Conservation (phyloP, 2,329 filamentous ascomycete genomes). For the Fusarium sp. region DNA sequence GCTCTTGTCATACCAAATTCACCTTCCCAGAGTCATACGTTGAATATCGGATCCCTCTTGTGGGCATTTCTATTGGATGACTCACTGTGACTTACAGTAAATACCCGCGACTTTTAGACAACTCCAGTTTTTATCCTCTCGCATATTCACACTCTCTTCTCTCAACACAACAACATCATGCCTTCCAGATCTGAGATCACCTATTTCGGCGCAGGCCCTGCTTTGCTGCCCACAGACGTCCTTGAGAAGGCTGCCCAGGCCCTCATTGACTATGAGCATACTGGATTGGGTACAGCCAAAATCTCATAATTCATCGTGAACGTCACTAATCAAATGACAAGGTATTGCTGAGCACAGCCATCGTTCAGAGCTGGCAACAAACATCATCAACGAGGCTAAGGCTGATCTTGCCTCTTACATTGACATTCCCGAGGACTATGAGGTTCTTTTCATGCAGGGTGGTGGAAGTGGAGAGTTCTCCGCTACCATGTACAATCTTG, state of each 20-base stretch:
- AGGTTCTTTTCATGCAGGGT: constrained; percentile 87
- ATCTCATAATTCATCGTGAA: background rate
- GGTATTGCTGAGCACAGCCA: constrained; percentile 87
- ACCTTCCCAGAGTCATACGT: constrained; percentile 24
- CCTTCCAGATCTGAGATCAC: constrained; percentile 77
- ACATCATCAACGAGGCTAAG: constrained; percentile 83
- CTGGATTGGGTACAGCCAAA: constrained; percentile 71
- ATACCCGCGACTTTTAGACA: constrained; percentile 12
- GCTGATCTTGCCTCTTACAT: constrained; percentile 77
- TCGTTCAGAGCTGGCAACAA: constrained; percentile 79
- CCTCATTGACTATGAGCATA: constrained; percentile 82
- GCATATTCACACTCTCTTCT: constrained; percentile 16
- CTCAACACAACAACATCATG: constrained; percentile 57
- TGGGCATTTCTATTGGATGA: constrained; percentile 40
- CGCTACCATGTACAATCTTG: constrained; percentile 84
- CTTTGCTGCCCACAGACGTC: constrained; percentile 83
- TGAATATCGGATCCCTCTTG: constrained; percentile 17
- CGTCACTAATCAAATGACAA: background rate
- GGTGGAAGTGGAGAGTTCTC: constrained; percentile 90
- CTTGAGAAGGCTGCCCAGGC: constrained; percentile 80
- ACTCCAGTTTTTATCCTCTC: constrained; percentile 24
- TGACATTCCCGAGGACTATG: constrained; percentile 86
- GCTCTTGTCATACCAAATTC: background rate
- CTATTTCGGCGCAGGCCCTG: constrained; percentile 92
- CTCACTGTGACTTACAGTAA: constrained; percentile 25